These are phyloP conservation scores for Chrysoporthe deuterocubensis DNA, from an alignment of 2,329 filamentous ascomycete genomes.

Conservation along the genomic window DNA sequence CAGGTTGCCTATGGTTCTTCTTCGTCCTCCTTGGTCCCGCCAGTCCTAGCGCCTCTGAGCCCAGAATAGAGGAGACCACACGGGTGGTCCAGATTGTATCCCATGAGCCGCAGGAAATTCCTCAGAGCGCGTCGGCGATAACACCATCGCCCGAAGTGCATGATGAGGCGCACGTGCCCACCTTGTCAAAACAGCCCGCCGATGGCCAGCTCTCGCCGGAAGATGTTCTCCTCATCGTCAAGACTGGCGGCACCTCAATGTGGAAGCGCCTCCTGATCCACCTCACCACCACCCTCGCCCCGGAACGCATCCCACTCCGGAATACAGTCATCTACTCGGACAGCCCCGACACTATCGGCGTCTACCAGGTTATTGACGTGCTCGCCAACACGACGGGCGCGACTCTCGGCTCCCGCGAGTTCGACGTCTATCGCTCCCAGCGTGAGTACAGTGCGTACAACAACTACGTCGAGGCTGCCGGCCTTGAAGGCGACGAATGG, in stretches of 20 bases:
- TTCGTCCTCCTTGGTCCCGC: conserved; percentile 31
- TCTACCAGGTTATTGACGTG: conserved; percentile 34
- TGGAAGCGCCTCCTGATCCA: conserved; percentile 37
- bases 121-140: not conserved
- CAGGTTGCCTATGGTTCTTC: conserved; percentile 33
- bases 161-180: not conserved
- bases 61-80: not conserved
- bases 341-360: conserved; percentile 33
- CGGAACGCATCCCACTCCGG: conserved; percentile 32
- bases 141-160: not conserved
- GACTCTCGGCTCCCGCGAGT: conserved; percentile 25
- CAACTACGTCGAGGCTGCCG: conserved; percentile 34
- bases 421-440: conserved; percentile 34
- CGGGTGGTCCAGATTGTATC: not conserved
- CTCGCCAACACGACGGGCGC: conserved; percentile 33
- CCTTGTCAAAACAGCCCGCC: not conserved
- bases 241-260: conserved; percentile 35
- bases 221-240: conserved; percentile 32
- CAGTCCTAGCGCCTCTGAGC: not conserved
- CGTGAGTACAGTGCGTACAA: conserved; percentile 33
- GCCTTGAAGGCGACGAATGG: conserved; percentile 16
- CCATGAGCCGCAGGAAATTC: not conserved
- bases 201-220: conserved; percentile 8
- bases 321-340: conserved; percentile 36
- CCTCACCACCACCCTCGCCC: conserved; percentile 33